Conservation (phyloP, 2,329 filamentous ascomycete species). For the Rasamsonia emersonii region DNA sequence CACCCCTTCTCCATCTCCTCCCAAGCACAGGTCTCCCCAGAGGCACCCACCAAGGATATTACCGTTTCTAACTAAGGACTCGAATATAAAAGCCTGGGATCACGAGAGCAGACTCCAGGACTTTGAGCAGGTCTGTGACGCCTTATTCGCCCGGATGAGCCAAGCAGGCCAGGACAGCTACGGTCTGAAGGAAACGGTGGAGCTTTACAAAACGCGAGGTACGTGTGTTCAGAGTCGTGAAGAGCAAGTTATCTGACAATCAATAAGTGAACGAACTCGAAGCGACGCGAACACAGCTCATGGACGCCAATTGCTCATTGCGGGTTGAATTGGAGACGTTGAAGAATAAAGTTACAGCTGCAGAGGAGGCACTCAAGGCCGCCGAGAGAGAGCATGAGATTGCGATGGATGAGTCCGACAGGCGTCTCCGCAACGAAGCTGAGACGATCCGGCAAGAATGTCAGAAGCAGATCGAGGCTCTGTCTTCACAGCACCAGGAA, state of each 20-base stretch:
- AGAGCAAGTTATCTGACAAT: too few species aligned
- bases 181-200: conserved; percentile 64
- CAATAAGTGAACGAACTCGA: conserved; percentile 54
- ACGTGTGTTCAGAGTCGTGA: too few species aligned
- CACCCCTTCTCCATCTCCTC: conserved; percentile 27
- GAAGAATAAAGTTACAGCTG: conserved; percentile 43
- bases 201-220: conserved; percentile 68
- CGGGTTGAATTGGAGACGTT: conserved; percentile 60
- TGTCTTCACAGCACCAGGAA: conserved; percentile 56
- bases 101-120: conserved; percentile 66
- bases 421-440: conserved; percentile 42
- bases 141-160: conserved; percentile 64
- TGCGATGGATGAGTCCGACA: conserved; percentile 43
- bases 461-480: conserved; percentile 47
- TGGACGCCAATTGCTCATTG: conserved; percentile 45
- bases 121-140: conserved; percentile 65
- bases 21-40: conserved; percentile 19
- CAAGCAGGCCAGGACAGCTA: conserved; percentile 59
- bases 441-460: conserved; percentile 34
- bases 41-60: conserved; percentile 31
- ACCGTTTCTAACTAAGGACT: conserved; percentile 60
- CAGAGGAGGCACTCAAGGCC: conserved; percentile 44
- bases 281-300: conserved; percentile 41
- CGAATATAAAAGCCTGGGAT: conserved; percentile 73
- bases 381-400: conserved; percentile 44